A percentile compares a stretch with the other conserved stretches of the same genome.
phyloP scores from a whole-genome alignment of 768 basidiomycete species.

The Lyophyllum decastes region DNA sequence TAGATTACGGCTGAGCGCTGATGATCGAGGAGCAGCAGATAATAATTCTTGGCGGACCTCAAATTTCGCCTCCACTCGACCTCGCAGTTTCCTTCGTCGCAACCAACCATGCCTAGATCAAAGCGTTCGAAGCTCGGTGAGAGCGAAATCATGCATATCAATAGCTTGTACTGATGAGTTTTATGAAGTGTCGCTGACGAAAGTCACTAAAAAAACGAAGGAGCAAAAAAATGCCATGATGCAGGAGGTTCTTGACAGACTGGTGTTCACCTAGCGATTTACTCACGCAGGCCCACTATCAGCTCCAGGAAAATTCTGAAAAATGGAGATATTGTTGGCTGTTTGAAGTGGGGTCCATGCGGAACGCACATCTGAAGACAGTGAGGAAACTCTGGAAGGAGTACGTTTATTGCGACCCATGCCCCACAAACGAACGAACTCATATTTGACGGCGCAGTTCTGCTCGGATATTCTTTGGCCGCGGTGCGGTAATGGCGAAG shows the following conservation, averaged over 20 bases:
- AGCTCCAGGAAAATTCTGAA: constrained; percentile 84
- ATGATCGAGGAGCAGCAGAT: constrained; percentile 23
- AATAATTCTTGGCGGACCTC: constrained; percentile 52
- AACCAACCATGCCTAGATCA: constrained; percentile 77
- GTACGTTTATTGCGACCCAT: constrained; percentile 40
- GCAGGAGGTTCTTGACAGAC: constrained; percentile 56
- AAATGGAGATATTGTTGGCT: constrained; percentile 96
- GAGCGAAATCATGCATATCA: constrained; percentile 22
- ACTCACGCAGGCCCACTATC: constrained; percentile 6
- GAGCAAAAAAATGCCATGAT: constrained; percentile 88
- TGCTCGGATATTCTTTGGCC: constrained; percentile 88
- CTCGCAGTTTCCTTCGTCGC: constrained; percentile 15
- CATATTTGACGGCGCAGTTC: constrained; percentile 46
- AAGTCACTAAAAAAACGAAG: constrained; percentile 91
- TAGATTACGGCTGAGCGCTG: constrained; percentile 28
- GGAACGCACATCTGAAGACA: constrained; percentile 92
- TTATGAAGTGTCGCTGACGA: constrained; percentile 81
- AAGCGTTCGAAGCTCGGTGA: constrained; percentile 87
- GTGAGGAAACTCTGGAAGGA: constrained; percentile 94
- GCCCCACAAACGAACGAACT: background rate
- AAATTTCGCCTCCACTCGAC: constrained; percentile 25
- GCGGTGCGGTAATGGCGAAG: constrained; percentile 91
- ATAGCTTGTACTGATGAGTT: constrained; percentile 10
- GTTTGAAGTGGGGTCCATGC: constrained; percentile 94
- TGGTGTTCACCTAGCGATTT: background rate